Conservation (phyloP, 106 monocot species). For the Dioscorea dumetorum region DNA sequence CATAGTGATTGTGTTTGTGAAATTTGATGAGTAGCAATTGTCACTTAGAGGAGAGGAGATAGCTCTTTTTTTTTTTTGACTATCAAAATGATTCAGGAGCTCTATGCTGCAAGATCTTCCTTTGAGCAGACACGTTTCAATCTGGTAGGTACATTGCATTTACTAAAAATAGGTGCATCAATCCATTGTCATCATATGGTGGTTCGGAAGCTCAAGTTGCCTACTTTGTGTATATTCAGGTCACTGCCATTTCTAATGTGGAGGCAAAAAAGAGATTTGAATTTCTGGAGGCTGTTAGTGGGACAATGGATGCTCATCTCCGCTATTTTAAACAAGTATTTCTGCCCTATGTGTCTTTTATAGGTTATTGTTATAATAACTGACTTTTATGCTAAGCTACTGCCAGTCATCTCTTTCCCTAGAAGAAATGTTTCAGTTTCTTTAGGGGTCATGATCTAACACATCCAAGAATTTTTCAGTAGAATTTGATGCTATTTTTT, state of each 20-base stretch:
- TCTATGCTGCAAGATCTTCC: slow-evolving; percentile 84
- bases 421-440: too few species aligned
- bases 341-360: neutral
- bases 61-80: slow-evolving; percentile 7
- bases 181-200: neutral
- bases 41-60: neutral
- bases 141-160: slow-evolving; percentile 35
- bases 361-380: neutral
- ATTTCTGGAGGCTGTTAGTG: slow-evolving; percentile 98
- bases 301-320: slow-evolving; percentile 99
- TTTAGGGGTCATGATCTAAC: too few species aligned
- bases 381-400: too few species aligned
- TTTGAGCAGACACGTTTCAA: slow-evolving; percentile 97
- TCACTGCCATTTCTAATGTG: slow-evolving; percentile 87
- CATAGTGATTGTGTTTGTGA: too few species aligned
- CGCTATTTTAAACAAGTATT: slow-evolving; percentile 98
- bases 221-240: slow-evolving; percentile 23
- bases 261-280: slow-evolving; percentile 99
- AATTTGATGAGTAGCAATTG: too few species aligned
- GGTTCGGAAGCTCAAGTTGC: neutral
- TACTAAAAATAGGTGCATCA: neutral
- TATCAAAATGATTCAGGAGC: slow-evolving; percentile 40
- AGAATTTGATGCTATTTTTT: neutral
- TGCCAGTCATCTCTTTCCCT: too few species aligned
- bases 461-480: too few species aligned